phyloP scores from a whole-genome alignment of 2,329 filamentous ascomycete species.

The Cladophialophora yegresii region DNA sequence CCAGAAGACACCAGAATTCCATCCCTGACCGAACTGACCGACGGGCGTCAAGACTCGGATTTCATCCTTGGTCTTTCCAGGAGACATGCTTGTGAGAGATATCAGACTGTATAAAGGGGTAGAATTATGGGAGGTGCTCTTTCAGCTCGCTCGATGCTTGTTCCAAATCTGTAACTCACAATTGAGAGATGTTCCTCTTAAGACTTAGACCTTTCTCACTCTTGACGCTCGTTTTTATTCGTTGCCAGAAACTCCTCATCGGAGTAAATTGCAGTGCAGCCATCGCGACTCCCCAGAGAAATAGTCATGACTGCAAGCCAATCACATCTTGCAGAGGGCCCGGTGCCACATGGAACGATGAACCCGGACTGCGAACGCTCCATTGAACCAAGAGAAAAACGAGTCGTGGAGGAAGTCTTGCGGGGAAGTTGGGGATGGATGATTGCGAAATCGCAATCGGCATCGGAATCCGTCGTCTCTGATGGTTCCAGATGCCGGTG shows the following conservation, averaged over 20 bases:
- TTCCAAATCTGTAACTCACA: background rate
- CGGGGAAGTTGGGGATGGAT: background rate
- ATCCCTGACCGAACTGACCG: slow-evolving; percentile 23
- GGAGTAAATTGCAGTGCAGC: background rate
- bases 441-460: background rate
- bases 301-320: background rate
- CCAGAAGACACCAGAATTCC: slow-evolving; percentile 19
- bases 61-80: slow-evolving; percentile 19
- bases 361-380: background rate
- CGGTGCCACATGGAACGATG: background rate
- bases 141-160: background rate
- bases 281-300: background rate
- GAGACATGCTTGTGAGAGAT: slow-evolving; percentile 8
- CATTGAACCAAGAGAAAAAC: background rate
- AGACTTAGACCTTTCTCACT: background rate
- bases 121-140: background rate
- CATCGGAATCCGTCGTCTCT: background rate
- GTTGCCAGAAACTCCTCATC: background rate
- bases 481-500: background rate
- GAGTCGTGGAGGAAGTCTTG: background rate
- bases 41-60: slow-evolving; percentile 25
- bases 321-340: background rate
- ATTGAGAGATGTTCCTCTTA: background rate
- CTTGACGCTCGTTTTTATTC: background rate
- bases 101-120: background rate